A percentile compares a stretch with the other conserved stretches of the same genome.
These are phyloP conservation scores for Smithsoniella earleae DNA, from an alignment of 163 green algal species.

Conservation along the genomic window DNA sequence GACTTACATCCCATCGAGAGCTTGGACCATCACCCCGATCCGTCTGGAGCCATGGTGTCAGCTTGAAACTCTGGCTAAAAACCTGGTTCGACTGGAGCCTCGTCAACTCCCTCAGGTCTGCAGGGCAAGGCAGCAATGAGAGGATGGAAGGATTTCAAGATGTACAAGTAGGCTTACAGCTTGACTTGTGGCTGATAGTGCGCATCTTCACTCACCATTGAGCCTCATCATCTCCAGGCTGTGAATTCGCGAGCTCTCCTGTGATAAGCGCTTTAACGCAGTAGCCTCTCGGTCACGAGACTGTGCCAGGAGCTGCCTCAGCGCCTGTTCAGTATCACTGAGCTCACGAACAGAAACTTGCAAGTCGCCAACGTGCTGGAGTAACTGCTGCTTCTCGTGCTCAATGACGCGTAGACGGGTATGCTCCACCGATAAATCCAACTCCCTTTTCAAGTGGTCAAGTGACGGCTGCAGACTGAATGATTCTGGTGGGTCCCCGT, in stretches of 20 bases:
- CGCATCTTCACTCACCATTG: neutral
- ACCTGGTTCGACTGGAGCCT: no score
- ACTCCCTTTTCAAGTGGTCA: neutral
- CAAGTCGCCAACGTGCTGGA: neutral
- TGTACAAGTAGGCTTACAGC: no score
- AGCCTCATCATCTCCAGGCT: neutral
- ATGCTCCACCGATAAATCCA: neutral
- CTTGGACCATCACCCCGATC: no score
- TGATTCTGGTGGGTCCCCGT: neutral
- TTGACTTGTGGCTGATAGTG: no score
- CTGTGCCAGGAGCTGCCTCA: neutral
- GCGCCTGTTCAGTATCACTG: neutral
- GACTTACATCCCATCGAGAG: no score
- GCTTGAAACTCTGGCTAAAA: no score
- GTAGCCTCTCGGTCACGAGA: neutral
- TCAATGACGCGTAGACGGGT: neutral
- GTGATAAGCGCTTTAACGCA: neutral
- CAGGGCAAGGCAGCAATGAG: no score
- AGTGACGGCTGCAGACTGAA: neutral
- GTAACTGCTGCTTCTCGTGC: neutral
- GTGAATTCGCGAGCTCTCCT: neutral
- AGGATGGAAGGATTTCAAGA: no score
- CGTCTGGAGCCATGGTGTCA: no score
- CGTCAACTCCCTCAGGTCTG: no score
- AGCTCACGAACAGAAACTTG: neutral